Evolutionary conservation across 176 grass and related monocot genomes (phyloP), one percentile per base, ranked within the genome.

Genomic region (Saccharum officinarum): DNA sequence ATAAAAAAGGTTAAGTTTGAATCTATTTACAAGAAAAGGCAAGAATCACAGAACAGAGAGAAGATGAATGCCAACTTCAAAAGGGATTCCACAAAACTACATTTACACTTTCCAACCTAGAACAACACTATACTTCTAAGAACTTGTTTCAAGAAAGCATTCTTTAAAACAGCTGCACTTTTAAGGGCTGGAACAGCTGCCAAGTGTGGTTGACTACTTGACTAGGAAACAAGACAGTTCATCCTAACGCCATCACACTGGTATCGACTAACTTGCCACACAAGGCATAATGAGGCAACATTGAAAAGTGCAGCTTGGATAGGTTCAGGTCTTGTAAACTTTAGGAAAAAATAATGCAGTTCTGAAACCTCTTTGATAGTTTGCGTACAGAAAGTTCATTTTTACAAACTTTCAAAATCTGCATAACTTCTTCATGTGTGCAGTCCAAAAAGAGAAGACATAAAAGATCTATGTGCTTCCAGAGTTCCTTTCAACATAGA

Each of bases 11-110:
- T 52, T 10, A 47, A 66, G 38, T 79, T 26, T 67, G 67, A 78
- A 78, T 78, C 79, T 65, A 50, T 68, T 90, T 44, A 82, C 13
- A 86, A 11, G 20, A 60, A 86, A 79, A 66, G 39, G 74, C 31
- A 55, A 76, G 31, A 76, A 38, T 59, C 37, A 44, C 8, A 59
- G 18, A 67, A 82, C 42, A 20, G 23, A 76, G 71, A 20, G 31
- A 75, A 82, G 71, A 74, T 31, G 42, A 78, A 77, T 77, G 37
- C 22, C 7, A 52, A 64, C 50, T 62, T 26, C 14, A 10, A 54
- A 69, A 25, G 66, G 5, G 18, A 57, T 23, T 38, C 55, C 49
- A 77, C 10, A 59, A 77, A 59, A 77, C 31, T 39, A 77, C 31
- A 59, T 23, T 59, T 38, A 38, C 49, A 38, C 50, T 59, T 76